These are phyloP conservation scores for Vitis hybrid DNA, from an alignment of 177 flowering plant species.

Conservation along the genomic window DNA sequence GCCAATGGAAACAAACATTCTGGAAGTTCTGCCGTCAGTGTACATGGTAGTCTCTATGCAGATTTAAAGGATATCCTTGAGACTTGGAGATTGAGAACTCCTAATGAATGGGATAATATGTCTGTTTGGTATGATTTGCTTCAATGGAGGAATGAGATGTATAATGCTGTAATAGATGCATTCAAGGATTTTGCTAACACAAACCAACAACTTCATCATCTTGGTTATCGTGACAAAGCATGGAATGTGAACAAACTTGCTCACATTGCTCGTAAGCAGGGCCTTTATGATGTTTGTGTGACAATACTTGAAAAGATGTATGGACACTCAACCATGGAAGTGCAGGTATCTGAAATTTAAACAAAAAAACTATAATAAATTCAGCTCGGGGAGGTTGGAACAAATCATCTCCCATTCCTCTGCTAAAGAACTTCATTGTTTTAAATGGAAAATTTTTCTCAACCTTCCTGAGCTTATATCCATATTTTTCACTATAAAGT, in stretches of 20 bases:
- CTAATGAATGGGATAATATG: slow-evolving; percentile 98
- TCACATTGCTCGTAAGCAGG: slow-evolving; percentile 91
- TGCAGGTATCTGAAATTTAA: slow-evolving; percentile 63
- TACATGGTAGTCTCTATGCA: slow-evolving; percentile 72
- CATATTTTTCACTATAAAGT: too few relatives aligned
- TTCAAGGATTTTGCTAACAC: slow-evolving; percentile 79
- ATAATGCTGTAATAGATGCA: slow-evolving; percentile 92
- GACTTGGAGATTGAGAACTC: slow-evolving; percentile 97
- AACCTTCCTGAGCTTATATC: background rate
- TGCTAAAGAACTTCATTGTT: too few relatives aligned
- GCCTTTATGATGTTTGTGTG: slow-evolving; percentile 94
- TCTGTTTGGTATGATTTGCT: slow-evolving; percentile 96
- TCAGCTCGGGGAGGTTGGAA: background rate
- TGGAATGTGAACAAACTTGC: slow-evolving; percentile 99
- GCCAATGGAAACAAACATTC: slow-evolving; percentile 82
- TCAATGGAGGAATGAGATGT: slow-evolving; percentile 99
- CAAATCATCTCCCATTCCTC: too few relatives aligned
- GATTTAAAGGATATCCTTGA: slow-evolving; percentile 98
- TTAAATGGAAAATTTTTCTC: background rate
- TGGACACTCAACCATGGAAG: slow-evolving; percentile 98
- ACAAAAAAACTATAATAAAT: background rate
- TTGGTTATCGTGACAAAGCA: slow-evolving; percentile 98
- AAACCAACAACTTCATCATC: slow-evolving; percentile 89
- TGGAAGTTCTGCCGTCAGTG: slow-evolving; percentile 61
- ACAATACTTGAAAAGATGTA: slow-evolving; percentile 97